Conservation (phyloP, 345 rosid species). For the Stellera chamaejasme region DNA sequence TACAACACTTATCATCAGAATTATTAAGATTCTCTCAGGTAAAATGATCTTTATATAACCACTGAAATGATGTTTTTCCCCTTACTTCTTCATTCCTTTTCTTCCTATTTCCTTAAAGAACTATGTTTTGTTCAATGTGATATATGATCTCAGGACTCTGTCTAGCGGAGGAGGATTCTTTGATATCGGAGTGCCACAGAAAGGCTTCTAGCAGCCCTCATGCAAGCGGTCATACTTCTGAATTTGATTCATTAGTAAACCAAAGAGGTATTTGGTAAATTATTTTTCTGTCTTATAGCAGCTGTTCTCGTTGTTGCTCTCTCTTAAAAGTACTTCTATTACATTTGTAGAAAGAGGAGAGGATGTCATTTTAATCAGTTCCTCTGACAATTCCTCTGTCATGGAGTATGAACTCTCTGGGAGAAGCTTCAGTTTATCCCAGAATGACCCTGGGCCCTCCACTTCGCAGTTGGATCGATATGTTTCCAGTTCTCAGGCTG, state of each 20-base stretch:
- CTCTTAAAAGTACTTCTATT: constrained; percentile 11
- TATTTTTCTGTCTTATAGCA: constrained; percentile 7
- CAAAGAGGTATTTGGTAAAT: constrained; percentile 36
- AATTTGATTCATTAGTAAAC: constrained; percentile 30
- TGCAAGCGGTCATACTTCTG: constrained; percentile 23
- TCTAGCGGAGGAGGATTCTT: constrained; percentile 27
- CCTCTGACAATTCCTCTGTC: constrained; percentile 30
- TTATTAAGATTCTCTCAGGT: constrained; percentile 82
- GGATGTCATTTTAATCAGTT: constrained; percentile 37
- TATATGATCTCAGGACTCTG: constrained; percentile 42
- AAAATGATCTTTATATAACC: constrained; percentile 5
- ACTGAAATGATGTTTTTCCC: neutral
- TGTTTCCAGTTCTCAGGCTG: constrained; percentile 38
- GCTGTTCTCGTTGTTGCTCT: constrained; percentile 5
- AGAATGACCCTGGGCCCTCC: constrained; percentile 30
- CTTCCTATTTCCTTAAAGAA: neutral
- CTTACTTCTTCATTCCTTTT: neutral
- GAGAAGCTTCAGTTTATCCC: constrained; percentile 35
- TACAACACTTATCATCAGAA: constrained; percentile 43
- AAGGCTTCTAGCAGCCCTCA: constrained; percentile 27
- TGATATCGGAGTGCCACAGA: constrained; percentile 17
- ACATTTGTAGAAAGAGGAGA: constrained; percentile 37
- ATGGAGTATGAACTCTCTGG: constrained; percentile 28
- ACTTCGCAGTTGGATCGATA: constrained; percentile 30
- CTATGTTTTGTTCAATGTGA: constrained; percentile 17